Evolutionary conservation across 108 stramenopile genomes (phyloP), one percentile per base, ranked within the genome.

Genomic region (Mediolabrus comicus): DNA sequence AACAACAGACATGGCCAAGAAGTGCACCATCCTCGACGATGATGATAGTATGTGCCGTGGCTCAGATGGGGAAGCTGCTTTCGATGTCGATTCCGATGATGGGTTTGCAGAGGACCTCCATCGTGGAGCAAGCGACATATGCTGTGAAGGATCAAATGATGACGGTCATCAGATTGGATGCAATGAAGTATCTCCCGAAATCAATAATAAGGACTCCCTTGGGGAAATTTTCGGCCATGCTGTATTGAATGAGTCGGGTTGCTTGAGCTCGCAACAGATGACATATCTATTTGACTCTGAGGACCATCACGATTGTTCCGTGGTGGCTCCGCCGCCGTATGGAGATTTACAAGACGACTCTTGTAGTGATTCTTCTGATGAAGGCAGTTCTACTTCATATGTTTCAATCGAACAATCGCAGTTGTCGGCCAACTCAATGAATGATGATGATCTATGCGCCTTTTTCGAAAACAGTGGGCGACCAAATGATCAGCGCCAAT

Each of bases 381-480:
- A 69, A 62, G 53, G 63, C n/a, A 46, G 31, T 54, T 60, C 0
- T 31, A 17, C 32, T 3, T n/a, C 32, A 3, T 63, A 67, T 8
- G 51, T 16, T 27, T 43, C 55, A 3, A 69, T 62, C 55, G 38
- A 33, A 22, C 39, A 41, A 32, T 75, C 75, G 5, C 55, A 69
- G n/a, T 32, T 69, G 67, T 75, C 74, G 13, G 46, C 32, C 22
- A 69, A 69, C 69, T 53, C 69, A 19, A 71, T 62, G 34, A 28
- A 64, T 16, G 67, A 63, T 49, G 68, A 77, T 43, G 29, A 43
- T 28, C 49, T 77, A 3, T 77, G 75, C 33, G 63, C 63, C 5
- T 77, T 77, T 32, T 77, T 77, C 27, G 67, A 69, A 6, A 65
- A 63, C 19, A 52, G 29, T 26, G n/a, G 28, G 34, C 55, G 26